Base-by-base conservation (phyloP, 768 basidiomycete genomes). In the Hemileccinum rubropunctum region DNA sequence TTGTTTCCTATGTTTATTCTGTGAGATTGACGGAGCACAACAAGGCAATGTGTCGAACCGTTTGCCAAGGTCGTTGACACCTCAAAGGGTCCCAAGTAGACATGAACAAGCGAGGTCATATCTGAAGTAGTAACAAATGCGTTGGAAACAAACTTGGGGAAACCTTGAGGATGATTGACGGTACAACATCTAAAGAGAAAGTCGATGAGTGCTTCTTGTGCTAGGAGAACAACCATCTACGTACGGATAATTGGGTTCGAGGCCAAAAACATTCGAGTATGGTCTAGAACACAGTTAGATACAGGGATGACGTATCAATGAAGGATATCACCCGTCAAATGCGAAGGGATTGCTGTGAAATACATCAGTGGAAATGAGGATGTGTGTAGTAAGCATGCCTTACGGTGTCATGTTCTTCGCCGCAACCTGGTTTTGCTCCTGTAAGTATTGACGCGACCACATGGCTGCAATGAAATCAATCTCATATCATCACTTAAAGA, bases 401-500 rank as follows among this genome's bases (percentile, higher is more conserved):
- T 38, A 76, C 76, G 72, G 74, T 15, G 66, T 75, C 79, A 80
- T 81, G 55, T 80, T 80, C 63, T 76, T 73, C 14, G 78, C 71
- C 1, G 75, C 76, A 34, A 82, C 75, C 57, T 82, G 80, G 54
- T 80, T 83, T 59, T 79, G 76, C 56, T 82, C 75, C 51, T 82
- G 81, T 14, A 81, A 63, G 55, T 82, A 83, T 59, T 82, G 80
- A 13, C 78, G 69, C 1, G 77, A 74, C 79, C 78, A 81, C 76
- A 82, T 81, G 56, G 76, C 78, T 79, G 40, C 17, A 37, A 20
- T 36, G 10, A n/a, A 10, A 6, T 37, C 6, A 37, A 8, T 37
- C 18, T 20, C 4, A 20, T 37, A 6, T 20, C 36, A 37, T 12
- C 36, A 20, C 18, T 6, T 10, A 20, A 37, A 20, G 18, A 20